phyloP scores from a whole-genome alignment of 768 basidiomycete genomes.

The Fomitopsis pulvina region DNA sequence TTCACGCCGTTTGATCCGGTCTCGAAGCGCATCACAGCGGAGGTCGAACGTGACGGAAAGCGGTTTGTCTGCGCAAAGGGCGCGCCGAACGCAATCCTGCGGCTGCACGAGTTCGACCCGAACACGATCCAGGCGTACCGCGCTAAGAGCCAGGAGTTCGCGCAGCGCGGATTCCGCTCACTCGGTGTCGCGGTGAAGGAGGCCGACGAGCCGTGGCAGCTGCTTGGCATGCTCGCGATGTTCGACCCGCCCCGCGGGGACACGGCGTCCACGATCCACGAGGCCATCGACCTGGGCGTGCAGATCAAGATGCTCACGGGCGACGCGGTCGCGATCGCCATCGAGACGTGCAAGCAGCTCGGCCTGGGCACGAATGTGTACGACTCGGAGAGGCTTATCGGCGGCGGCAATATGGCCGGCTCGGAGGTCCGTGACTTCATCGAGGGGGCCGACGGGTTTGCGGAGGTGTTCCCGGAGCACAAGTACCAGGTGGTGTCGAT shows the following conservation, averaged over 20 bases:
- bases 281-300: constrained; percentile 26
- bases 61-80: constrained; percentile 38
- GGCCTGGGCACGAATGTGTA: constrained; percentile 6
- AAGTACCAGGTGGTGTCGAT: constrained; percentile 31
- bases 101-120: constrained; percentile 28
- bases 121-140: constrained; percentile 29
- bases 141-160: constrained; percentile 31
- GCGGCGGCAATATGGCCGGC: constrained; percentile 32
- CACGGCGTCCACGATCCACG: constrained; percentile 37
- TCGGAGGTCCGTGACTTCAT: constrained; percentile 32
- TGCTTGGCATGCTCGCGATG: constrained; percentile 32
- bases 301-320: constrained; percentile 42
- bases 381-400: constrained; percentile 28
- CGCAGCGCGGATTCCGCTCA: constrained; percentile 37
- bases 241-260: constrained; percentile 41
- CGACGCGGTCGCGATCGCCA: constrained; percentile 4
- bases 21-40: constrained; percentile 43
- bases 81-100: constrained; percentile 41
- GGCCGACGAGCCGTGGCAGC: constrained; percentile 34
- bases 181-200: constrained; percentile 42
- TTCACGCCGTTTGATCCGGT: constrained; percentile 46
- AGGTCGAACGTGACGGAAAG: constrained; percentile 38
- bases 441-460: constrained; percentile 44
- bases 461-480: constrained; percentile 42
- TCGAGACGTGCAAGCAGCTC: constrained; percentile 34